phyloP scores from a whole-genome alignment of 2,329 filamentous ascomycete species.

The Teratosphaeria gauchensis region DNA sequence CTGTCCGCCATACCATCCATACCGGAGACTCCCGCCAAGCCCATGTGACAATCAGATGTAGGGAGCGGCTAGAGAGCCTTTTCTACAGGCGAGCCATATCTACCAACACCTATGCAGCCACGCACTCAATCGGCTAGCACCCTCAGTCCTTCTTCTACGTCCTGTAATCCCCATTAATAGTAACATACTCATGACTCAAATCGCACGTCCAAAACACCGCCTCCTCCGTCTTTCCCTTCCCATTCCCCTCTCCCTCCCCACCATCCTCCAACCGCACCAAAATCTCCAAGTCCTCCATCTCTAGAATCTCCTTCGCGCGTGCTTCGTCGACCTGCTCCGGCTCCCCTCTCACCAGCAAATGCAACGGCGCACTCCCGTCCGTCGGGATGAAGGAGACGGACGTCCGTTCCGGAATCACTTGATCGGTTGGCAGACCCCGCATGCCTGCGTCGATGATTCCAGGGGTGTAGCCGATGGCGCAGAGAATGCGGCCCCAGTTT shows the following conservation, averaged over 20 bases:
- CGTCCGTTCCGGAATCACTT: conserved; percentile 39
- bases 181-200: conserved; percentile 73
- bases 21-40: no score
- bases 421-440: conserved; percentile 2
- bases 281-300: conserved; percentile 71
- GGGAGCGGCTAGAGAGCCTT: no score
- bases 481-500: conserved; percentile 96
- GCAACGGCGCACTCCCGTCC: conserved; percentile 67
- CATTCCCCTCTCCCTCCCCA: not conserved
- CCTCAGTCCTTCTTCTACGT: no score
- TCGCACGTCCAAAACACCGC: conserved; percentile 76
- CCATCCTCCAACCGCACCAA: conserved; percentile 62
- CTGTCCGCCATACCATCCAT: no score
- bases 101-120: no score
- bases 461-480: conserved; percentile 75
- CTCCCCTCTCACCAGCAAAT: conserved; percentile 68
- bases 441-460: conserved; percentile 40
- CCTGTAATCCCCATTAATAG: conserved; percentile 59
- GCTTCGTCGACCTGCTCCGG: conserved; percentile 69
- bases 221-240: not conserved
- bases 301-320: conserved; percentile 66
- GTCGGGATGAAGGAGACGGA: conserved; percentile 70
- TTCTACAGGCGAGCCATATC: no score
- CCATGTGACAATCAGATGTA: no score
- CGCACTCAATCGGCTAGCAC: no score